Evolutionary conservation across 1,284 basidiomycete species (phyloP), one percentile per base, ranked within the genome.

Genomic region (Pseudomicrostroma phylloplanum): DNA sequence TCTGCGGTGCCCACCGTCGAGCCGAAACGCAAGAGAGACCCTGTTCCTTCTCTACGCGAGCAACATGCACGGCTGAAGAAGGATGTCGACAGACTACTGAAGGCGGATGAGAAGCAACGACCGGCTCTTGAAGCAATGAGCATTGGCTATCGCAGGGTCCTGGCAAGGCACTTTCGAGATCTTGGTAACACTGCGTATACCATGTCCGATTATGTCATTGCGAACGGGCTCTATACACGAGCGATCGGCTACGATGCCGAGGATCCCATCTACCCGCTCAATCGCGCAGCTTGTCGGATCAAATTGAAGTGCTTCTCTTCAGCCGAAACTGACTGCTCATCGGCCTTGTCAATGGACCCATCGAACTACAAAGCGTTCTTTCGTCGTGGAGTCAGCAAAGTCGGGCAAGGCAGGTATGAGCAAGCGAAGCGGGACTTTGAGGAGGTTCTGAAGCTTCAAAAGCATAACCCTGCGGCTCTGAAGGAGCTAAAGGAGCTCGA

Each of bases 211-310:
- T 48, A 48, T 48, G 21, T 21, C 17, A n/a, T 61, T 6, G 65
- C 67, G 0, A 49, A 48, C 8, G 66, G 67, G 36, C 59, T 62
- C 57, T 69, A 65, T 57, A 69, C 67, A 15, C 41, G 66, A 6
- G 67, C 65, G 17, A 67, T 65, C 9, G 62, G 46, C 19, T 69
- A 65, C 51, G 67, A 69, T 25, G 23, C 51, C n/a, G 39, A 46
- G n/a, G 65, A 69, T 48, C 48, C 62, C 8, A 60, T 69, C 15
- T 67, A 61, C 40, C 67, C 66, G 17, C 59, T 69, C 26, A 69
- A 67, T 53, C 62, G 67, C 19, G 67, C 67, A 1, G 62, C 62
- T 6, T 69, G 66, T 26, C 30, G 56, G 19, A 48, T 69, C 53
- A 69, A 69, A 56, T 56, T 69, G 17, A 49, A 46, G 42, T 17